A percentile compares a stretch with the other conserved stretches of the same genome.
Evolutionary conservation across 2,329 filamentous ascomycete species (phyloP).

Genomic region (Ciborinia camelliae): DNA sequence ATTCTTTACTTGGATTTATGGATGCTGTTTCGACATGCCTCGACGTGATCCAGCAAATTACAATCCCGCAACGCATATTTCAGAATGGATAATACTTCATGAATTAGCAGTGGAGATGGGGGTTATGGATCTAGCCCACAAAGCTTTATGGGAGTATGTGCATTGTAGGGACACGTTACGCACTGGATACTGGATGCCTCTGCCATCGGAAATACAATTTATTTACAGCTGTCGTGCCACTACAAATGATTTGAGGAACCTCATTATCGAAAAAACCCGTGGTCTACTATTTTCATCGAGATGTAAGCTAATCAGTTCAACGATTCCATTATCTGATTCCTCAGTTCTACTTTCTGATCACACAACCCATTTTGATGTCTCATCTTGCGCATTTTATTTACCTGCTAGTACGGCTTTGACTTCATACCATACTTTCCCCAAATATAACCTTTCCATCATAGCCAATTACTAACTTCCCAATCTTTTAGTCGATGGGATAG

Average conservation of each 20-base stretch:
- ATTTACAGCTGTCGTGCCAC: neutral
- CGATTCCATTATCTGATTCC: neutral
- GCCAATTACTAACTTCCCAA: neutral
- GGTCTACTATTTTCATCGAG: neutral
- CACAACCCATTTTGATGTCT: neutral
- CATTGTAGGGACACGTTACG: neutral
- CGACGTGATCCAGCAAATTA: neutral
- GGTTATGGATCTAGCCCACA: conserved; percentile 1
- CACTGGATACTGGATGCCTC: conserved; percentile 4
- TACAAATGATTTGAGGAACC: neutral
- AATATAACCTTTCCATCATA: neutral
- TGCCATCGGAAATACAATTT: neutral
- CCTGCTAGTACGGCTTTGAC: too few relatives aligned
- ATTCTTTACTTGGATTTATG: conserved; percentile 7
- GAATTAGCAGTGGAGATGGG: neutral
- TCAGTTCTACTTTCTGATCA: neutral
- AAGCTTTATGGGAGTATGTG: neutral
- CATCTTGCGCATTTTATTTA: neutral
- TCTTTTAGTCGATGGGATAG: neutral
- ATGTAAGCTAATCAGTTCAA: neutral
- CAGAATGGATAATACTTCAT: conserved; percentile 9
- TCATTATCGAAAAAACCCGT: neutral
- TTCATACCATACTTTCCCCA: too few relatives aligned
- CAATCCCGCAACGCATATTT: neutral
- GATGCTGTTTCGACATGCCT: neutral